Evolutionary conservation across 345 rosid genomes (phyloP).

Genomic region (Aegle marmelos): DNA sequence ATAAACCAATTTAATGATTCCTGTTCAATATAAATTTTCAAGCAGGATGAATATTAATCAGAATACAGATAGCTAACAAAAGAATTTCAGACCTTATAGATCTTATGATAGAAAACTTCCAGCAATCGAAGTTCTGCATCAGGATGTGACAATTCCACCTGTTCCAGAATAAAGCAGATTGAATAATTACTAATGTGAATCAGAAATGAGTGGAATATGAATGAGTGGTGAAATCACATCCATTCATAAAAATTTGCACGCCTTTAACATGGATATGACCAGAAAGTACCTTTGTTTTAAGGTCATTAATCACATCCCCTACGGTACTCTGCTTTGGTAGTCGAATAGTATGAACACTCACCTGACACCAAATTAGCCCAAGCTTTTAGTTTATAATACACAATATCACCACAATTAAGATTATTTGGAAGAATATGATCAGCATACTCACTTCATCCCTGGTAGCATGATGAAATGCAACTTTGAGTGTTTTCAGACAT

Average conservation of each 20-base stretch:
- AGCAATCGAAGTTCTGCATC: conserved; percentile 89
- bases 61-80: background rate
- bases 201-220: background rate
- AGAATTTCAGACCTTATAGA: conserved; percentile 64
- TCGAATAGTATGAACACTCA: conserved; percentile 76
- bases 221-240: background rate
- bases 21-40: background rate
- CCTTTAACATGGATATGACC: background rate
- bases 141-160: conserved; percentile 93
- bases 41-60: background rate
- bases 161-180: conserved; percentile 24
- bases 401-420: background rate
- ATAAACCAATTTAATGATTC: background rate
- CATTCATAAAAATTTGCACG: conserved; percentile 13
- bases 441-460: conserved; percentile 73
- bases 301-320: conserved; percentile 87
- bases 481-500: conserved; percentile 82
- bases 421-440: conserved; percentile 1
- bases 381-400: conserved; percentile 19
- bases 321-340: conserved; percentile 93
- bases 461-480: conserved; percentile 73
- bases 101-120: conserved; percentile 91
- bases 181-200: conserved; percentile 6
- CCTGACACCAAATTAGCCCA: conserved; percentile 41
- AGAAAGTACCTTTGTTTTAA: conserved; percentile 70